Evolutionary conservation across 345 rosid genomes (phyloP), one percentile per base, ranked within the genome.

Genomic region (Stellera chamaejasme): DNA sequence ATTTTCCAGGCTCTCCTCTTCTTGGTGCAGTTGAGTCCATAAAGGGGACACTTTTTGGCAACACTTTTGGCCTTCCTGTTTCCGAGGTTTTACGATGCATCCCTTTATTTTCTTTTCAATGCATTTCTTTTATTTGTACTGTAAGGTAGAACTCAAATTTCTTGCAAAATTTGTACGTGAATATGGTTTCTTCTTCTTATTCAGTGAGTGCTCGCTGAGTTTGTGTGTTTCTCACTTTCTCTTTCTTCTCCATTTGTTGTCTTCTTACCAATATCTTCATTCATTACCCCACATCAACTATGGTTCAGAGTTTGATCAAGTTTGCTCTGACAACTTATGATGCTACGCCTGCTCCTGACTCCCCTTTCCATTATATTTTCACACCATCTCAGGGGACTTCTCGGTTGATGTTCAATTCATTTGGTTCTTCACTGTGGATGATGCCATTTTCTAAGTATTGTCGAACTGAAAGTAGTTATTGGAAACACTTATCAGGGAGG

Each of bases 331-430:
- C 39, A 32, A 32, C 7, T 32, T 32, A 32, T 32, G 7, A 32
- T 32, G 39, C 39, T 32, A 32, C 39, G 9, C 2, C 9, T 32
- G 39, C 39, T 63, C 64, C 59, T 83, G 79, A 82, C 68, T 59
- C 62, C 63, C 67, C 50, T 63, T 56, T 67, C 50, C 67, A 51
- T 55, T 61, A 69, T 65, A 57, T 66, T 72, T 72, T 65, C 80
- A 85, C 89, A 80, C 79, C 93, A 77, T 76, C 56, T 69, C 97
- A 93, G 99, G 99, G 97, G 67, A 93, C 99, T 58, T 90, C 96
- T 68, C 79, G 97, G 48, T 68, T 84, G 82, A 75, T 93, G 80
- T 84, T 70, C 79, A 87, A 79, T 79, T 89, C 99, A 23, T 89
- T 87, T 63, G 88, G 81, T 61, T 89, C 99, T 52, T 84, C 96